Evolutionary conservation across 2,329 filamentous ascomycete genomes (phyloP).

Genomic region (Fusarium nodosum): DNA sequence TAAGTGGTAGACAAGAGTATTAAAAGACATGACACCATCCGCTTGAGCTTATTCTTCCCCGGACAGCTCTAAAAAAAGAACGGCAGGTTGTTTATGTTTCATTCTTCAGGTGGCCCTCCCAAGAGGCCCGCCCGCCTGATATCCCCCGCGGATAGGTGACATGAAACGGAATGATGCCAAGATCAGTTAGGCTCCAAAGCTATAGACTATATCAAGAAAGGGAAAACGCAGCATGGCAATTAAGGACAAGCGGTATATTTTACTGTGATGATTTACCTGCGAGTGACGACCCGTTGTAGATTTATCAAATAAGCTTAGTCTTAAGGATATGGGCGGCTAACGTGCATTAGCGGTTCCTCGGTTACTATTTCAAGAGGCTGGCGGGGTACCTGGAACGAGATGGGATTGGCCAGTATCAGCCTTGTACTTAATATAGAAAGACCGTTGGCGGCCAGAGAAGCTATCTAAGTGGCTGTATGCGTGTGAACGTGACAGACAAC

Average conservation of each 20-base stretch:
- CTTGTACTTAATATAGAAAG: conserved; percentile 41
- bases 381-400: conserved; percentile 19
- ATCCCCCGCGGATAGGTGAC: conserved; percentile 15
- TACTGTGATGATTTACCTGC: conserved; percentile 11
- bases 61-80: conserved; percentile 33
- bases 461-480: conserved; percentile 36
- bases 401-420: conserved; percentile 30
- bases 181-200: conserved; percentile 13
- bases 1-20: conserved; percentile 14
- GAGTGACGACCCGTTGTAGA: conserved; percentile 2
- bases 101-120: conserved; percentile 26
- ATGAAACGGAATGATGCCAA: conserved; percentile 34
- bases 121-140: conserved; percentile 24
- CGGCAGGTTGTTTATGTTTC: conserved; percentile 38
- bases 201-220: conserved; percentile 2
- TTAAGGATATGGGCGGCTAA: conserved; percentile 41
- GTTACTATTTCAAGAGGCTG: conserved; percentile 37
- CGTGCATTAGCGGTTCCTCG: conserved; percentile 43
- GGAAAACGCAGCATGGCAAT: conserved; percentile 11
- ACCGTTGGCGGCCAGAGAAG: conserved; percentile 23
- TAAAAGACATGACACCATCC: conserved; percentile 32
- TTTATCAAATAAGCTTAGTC: conserved; percentile 6
- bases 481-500: conserved; percentile 34
- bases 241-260: conserved; percentile 25
- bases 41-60: conserved; percentile 32